Percentiles rank a stretch among this genome's conserved stretches.
Conservation (phyloP, 805 yeast species). For the Tetrapisispora iriomotensis region DNA sequence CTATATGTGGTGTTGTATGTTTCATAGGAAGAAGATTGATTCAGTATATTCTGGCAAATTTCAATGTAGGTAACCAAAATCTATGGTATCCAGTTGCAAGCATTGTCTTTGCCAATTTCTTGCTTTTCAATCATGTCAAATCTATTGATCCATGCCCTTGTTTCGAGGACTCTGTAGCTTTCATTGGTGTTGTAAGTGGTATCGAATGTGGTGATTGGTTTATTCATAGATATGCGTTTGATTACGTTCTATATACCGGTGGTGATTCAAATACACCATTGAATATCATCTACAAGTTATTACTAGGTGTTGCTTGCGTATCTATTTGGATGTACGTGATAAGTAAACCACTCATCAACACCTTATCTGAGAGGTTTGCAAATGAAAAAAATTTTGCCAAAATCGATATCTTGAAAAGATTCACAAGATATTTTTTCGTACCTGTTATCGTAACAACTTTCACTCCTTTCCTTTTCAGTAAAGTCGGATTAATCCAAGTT, state of each 20-base stretch:
- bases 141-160: conserved; percentile 98
- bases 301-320: conserved; percentile 54
- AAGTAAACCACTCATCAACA: conserved; percentile 55
- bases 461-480: conserved; percentile 18
- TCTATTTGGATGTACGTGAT: conserved; percentile 58
- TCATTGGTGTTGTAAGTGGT: conserved; percentile 80
- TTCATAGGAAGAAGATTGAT: conserved; percentile 35
- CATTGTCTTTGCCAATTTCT: conserved; percentile 34
- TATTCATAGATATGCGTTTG: conserved; percentile 20
- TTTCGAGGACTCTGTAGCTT: conserved; percentile 90
- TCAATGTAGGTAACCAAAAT: conserved; percentile 12
- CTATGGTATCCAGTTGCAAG: conserved; percentile 30
- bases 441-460: conserved; percentile 41
- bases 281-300: neutral
- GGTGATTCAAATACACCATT: conserved; percentile 32
- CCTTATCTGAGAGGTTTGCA: conserved; percentile 12
- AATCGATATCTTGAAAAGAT: conserved; percentile 66
- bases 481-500: neutral
- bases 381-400: conserved; percentile 30
- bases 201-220: conserved; percentile 55
- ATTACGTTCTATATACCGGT: conserved; percentile 25
- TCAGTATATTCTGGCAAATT: neutral
- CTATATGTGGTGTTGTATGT: conserved; percentile 47
- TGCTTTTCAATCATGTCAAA: conserved; percentile 63
- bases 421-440: conserved; percentile 76